Evolutionary conservation across 257 asterid species (phyloP).

Genomic region (Datura wrightii): DNA sequence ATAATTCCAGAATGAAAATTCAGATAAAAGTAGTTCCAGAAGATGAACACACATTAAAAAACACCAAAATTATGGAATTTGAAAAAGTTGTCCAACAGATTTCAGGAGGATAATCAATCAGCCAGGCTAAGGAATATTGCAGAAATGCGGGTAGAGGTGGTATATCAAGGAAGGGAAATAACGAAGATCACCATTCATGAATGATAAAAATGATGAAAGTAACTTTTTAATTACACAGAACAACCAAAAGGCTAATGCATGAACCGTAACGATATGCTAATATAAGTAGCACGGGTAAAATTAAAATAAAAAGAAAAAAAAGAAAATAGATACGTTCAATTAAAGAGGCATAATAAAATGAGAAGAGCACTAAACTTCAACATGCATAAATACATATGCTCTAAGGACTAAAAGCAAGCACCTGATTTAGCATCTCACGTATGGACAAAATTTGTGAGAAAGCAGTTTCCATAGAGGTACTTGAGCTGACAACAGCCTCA

Average conservation of each 20-base stretch:
- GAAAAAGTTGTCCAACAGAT: not conserved
- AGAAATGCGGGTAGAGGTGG: not conserved
- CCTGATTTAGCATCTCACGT: conserved; percentile 91
- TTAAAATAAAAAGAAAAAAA: not conserved
- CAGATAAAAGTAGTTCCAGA: conserved; percentile 5
- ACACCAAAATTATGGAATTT: not conserved
- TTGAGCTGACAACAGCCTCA: conserved; percentile 63
- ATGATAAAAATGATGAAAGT: conserved; percentile 6
- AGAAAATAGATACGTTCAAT: not conserved
- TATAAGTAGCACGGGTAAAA: not conserved
- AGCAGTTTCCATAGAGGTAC: conserved; percentile 52
- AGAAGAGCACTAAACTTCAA: not conserved
- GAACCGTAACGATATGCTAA: not conserved
- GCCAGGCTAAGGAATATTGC: not conserved
- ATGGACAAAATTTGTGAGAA: conserved; percentile 64
- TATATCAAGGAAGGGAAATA: not conserved
- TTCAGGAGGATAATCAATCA: conserved; percentile 23
- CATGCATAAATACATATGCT: not conserved
- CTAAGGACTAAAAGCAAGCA: conserved; percentile 34
- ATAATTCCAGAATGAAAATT: not conserved
- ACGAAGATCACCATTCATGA: not conserved
- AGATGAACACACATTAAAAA: not conserved
- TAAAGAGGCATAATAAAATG: not conserved
- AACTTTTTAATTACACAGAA: not conserved
- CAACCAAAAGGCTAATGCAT: conserved; percentile 4